Percentiles rank a stretch among this genome's conserved stretches.
Conservation (phyloP, 2,329 filamentous ascomycete species). For the Pseudophaeomoniella oleicola region DNA sequence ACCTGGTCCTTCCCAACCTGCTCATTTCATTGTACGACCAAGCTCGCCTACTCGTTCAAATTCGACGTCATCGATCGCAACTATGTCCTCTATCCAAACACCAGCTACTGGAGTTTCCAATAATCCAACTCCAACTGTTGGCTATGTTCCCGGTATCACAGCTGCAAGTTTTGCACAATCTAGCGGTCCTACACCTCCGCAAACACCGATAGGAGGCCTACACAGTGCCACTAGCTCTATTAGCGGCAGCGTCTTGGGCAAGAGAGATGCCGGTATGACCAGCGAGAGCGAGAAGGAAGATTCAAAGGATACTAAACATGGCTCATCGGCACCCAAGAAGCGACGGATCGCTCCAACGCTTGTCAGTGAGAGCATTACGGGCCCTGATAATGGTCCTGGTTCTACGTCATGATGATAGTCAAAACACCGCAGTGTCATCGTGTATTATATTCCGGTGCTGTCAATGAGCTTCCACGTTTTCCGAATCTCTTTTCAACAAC, state of each 20-base stretch:
- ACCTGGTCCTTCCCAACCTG: conserved; percentile 36
- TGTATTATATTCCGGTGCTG: background rate
- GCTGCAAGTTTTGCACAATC: conserved; percentile 34
- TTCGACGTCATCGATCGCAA: conserved; percentile 66
- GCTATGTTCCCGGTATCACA: conserved; percentile 61
- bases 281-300: conserved; percentile 32
- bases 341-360: conserved; percentile 10
- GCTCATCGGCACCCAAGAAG: conserved; percentile 12
- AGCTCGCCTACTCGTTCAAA: conserved; percentile 74
- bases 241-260: conserved; percentile 38
- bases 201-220: conserved; percentile 52
- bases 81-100: conserved; percentile 33
- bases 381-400: background rate
- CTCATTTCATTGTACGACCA: conserved; percentile 37
- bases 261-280: conserved; percentile 27
- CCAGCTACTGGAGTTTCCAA: conserved; percentile 40
- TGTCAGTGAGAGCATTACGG: background rate
- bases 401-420: background rate
- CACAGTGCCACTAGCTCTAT: conserved; percentile 42
- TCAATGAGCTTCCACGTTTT: background rate
- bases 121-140: conserved; percentile 65
- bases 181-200: conserved; percentile 61
- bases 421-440: background rate
- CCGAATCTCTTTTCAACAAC: background rate
- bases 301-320: conserved; percentile 14